These are phyloP conservation scores for Starmerella roubikii DNA, from an alignment of 805 yeast genomes.

Conservation along the genomic window DNA sequence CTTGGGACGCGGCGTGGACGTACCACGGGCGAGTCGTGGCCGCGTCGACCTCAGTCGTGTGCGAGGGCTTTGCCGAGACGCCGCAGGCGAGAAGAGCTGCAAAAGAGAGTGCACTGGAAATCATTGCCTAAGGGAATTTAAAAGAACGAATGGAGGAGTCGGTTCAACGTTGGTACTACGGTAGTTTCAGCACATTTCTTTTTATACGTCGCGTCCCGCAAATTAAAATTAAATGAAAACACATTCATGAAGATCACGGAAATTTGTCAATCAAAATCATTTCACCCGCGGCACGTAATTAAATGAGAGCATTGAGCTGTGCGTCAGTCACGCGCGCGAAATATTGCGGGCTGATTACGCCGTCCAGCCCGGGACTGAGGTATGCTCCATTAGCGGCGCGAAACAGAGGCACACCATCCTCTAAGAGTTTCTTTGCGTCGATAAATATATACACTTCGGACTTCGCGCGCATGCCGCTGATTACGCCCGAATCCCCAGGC, in stretches of 20 bases:
- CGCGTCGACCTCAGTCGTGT: background rate
- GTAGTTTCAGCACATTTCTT: too few species aligned
- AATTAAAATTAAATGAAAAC: too few species aligned
- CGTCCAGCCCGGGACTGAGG: slow-evolving; percentile 49
- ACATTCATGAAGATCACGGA: too few species aligned
- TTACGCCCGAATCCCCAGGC: slow-evolving; percentile 34
- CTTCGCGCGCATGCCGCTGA: slow-evolving; percentile 61
- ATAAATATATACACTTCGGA: slow-evolving; percentile 48
- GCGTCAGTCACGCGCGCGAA: slow-evolving; percentile 32
- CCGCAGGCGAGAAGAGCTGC: background rate
- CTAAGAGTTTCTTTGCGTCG: slow-evolving; percentile 38
- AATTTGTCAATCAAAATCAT: too few species aligned
- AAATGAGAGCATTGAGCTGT: too few species aligned
- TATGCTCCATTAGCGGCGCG: slow-evolving; percentile 64
- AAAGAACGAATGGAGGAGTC: background rate
- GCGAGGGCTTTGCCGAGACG: background rate
- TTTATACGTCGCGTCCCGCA: too few species aligned
- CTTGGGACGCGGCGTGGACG: slow-evolving; percentile 11
- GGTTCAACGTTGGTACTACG: background rate
- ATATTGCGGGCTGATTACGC: slow-evolving; percentile 34
- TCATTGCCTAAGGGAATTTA: too few species aligned
- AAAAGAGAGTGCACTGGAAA: background rate
- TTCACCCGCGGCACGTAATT: too few species aligned
- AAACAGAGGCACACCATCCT: slow-evolving; percentile 38
- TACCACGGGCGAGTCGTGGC: slow-evolving; percentile 10